Conservation (phyloP, 1,139 yeast genomes). For the Blastobotrys aristatus region DNA sequence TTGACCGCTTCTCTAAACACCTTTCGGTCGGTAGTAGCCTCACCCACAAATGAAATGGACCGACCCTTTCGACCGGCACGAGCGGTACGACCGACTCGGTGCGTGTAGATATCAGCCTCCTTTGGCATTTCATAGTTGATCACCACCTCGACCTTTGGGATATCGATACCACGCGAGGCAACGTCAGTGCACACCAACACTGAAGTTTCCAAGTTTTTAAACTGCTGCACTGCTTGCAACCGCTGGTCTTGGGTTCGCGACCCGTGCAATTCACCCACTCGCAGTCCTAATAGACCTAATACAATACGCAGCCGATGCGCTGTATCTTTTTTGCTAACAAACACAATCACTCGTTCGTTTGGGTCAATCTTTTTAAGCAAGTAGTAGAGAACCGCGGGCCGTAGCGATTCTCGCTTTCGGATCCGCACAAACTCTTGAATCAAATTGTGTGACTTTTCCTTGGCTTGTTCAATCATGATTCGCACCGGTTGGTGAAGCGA, state of each 20-base stretch:
- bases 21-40: conserved; percentile 71
- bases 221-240: conserved; percentile 71
- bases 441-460: conserved; percentile 81
- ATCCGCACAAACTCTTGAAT: conserved; percentile 91
- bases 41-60: conserved; percentile 91
- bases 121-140: conserved; percentile 96
- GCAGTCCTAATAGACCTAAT: conserved; percentile 81
- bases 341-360: conserved; percentile 74
- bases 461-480: conserved; percentile 95
- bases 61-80: conserved; percentile 98
- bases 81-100: conserved; percentile 98
- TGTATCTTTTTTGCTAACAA: conserved; percentile 82
- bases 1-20: conserved; percentile 87
- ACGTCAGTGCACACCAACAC: conserved; percentile 92
- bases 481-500: conserved; percentile 87
- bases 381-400: conserved; percentile 76
- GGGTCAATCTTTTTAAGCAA: conserved; percentile 64
- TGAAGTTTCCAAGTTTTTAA: conserved; percentile 77
- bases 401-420: conserved; percentile 77
- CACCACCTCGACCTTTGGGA: conserved; percentile 92
- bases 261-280: conserved; percentile 92
- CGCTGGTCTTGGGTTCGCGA: conserved; percentile 94
- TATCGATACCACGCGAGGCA: conserved; percentile 99
- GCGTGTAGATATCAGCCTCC: conserved; percentile 81
- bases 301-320: conserved; percentile 84